Conservation (phyloP, 1,284 basidiomycete species). For the Hemileia vastatrix region DNA sequence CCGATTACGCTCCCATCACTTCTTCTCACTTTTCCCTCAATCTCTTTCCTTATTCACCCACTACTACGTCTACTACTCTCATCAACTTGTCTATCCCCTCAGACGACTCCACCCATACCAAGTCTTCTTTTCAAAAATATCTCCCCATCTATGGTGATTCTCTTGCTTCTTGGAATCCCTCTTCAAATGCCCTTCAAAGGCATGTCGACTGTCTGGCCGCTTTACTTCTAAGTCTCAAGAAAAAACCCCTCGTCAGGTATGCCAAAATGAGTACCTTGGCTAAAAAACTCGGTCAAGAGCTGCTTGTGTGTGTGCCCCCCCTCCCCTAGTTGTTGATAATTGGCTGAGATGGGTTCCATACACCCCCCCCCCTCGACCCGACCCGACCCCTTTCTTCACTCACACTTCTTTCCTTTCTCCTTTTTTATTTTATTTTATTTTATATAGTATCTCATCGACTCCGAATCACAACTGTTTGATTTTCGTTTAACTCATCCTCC, state of each 20-base stretch:
- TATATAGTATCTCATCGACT: constrained; percentile 42
- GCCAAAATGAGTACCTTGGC: constrained; percentile 88
- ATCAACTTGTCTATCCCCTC: constrained; percentile 31
- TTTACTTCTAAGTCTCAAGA: constrained; percentile 85
- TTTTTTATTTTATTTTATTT: constrained; percentile 53
- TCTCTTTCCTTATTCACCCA: constrained; percentile 27
- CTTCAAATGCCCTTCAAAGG: constrained; percentile 62
- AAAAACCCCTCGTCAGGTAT: constrained; percentile 83
- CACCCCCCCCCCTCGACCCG: neutral
- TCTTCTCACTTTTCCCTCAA: constrained; percentile 79
- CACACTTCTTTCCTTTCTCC: neutral
- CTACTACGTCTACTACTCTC: constrained; percentile 53
- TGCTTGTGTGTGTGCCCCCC: constrained; percentile 55
- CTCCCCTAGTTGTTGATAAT: neutral
- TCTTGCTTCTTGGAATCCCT: constrained; percentile 28
- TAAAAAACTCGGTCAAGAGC: constrained; percentile 73
- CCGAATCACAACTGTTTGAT: constrained; percentile 49
- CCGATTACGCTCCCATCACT: constrained; percentile 79
- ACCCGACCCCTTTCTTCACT: neutral
- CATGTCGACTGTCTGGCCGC: constrained; percentile 75
- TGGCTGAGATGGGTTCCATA: constrained; percentile 12
- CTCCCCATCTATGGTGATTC: constrained; percentile 42
- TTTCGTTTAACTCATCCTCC: constrained; percentile 50
- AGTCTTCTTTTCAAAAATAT: constrained; percentile 56
- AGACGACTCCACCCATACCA: constrained; percentile 52